These are phyloP conservation scores for Colletotrichum caudatum DNA, from an alignment of 2,329 filamentous ascomycete species.

Conservation along the genomic window DNA sequence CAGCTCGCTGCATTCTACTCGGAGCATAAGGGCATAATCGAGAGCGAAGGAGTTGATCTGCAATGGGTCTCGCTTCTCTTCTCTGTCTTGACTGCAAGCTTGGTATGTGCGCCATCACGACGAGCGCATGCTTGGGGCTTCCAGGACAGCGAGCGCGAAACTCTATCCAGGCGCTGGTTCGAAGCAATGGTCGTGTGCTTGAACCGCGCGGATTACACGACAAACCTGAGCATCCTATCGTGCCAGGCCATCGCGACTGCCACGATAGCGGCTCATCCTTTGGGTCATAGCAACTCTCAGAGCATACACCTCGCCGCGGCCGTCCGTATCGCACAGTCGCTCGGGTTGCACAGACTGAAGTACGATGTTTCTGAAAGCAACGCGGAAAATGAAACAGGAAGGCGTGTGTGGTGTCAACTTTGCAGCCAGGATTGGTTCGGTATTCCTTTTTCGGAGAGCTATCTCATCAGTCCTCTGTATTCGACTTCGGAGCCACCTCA, in stretches of 20 bases:
- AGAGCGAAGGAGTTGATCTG: slow-evolving; percentile 51
- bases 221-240: slow-evolving; percentile 55
- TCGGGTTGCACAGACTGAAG: slow-evolving; percentile 58
- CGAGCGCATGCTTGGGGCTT: slow-evolving; percentile 58
- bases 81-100: slow-evolving; percentile 56
- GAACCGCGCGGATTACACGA: slow-evolving; percentile 59
- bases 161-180: slow-evolving; percentile 59
- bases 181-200: slow-evolving; percentile 59
- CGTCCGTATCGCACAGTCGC: slow-evolving; percentile 59
- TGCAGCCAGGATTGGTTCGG: slow-evolving; percentile 54
- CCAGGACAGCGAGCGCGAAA: slow-evolving; percentile 53
- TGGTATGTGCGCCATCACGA: slow-evolving; percentile 54
- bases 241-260: slow-evolving; percentile 61
- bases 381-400: slow-evolving; percentile 49
- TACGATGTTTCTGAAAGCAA: slow-evolving; percentile 42
- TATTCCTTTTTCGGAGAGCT: slow-evolving; percentile 55
- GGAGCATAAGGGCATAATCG: slow-evolving; percentile 50
- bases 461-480: slow-evolving; percentile 53
- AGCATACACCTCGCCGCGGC: slow-evolving; percentile 59
- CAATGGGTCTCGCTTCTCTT: slow-evolving; percentile 61
- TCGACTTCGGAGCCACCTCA: slow-evolving; percentile 49
- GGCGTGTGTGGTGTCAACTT: slow-evolving; percentile 53
- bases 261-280: slow-evolving; percentile 62
- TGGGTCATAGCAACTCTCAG: slow-evolving; percentile 61
- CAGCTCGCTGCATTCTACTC: slow-evolving; percentile 54